Base-by-base conservation (phyloP, 768 basidiomycete genomes). In the Suillus plorans region DNA sequence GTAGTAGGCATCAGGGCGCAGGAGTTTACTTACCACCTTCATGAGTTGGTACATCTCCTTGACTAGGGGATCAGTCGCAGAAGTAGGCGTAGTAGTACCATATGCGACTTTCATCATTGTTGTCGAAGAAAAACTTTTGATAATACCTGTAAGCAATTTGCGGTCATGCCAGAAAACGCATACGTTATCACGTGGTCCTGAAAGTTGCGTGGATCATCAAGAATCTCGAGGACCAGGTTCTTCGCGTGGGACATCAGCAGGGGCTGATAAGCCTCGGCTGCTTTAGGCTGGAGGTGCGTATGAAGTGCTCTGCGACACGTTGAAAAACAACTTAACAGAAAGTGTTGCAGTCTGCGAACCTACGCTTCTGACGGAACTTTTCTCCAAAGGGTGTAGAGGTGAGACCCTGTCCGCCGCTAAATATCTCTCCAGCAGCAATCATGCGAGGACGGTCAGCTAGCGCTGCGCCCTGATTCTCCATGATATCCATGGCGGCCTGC, bases 1-100 rank as follows among this genome's bases (percentile, higher is more conserved):
- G 25, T 52, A 28, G 16, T 16, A 28, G 14, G 50, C 6, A 52
- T 52, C 25, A 8, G 50, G 50, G 8, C 50, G 50, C 16, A 52
- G 57, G 2, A 69, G 68, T 3, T 49, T 37, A 31, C 72, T 67
- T 2, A 78, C 50, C 16, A 52, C 7, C 25, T 28, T 52, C 50
- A 52, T 52, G 50, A 52, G 50, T 28, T 52, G 50, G 16, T 52
- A 9, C 50, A 52, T 52, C 50, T 52, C 50, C 16, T 28, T 8
- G 16, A 52, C 50, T 28, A 52, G 28, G 16, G 50, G 50, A 28
- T 52, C 28, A 9, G 50, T 52, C 28, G 28, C 50, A 28, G 25
- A 28, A 18, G 50, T 52, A 8, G 50, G 50, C 8, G 25, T 28
- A 28, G 50, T 52, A 10, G 16, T 52, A 25, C 50, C 50, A 52